Evolutionary conservation across 768 basidiomycete genomes (phyloP), one percentile per base, ranked within the genome.

Genomic region (Hortiboletus campestris): DNA sequence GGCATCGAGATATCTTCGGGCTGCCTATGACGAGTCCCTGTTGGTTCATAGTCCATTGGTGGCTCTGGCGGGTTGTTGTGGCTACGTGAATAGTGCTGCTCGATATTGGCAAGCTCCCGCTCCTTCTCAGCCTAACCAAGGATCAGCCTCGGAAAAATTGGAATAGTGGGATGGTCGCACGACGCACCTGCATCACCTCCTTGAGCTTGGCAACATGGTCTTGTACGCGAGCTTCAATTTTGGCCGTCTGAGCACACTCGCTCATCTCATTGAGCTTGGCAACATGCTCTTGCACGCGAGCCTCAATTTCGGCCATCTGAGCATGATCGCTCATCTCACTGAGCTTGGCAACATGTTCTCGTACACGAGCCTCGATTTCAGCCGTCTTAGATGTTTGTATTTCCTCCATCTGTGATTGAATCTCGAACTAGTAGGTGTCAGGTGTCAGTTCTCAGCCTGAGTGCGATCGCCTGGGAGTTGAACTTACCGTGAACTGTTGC

Each of bases 81-180:
- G 19, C 40, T 41, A 25, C 11, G 22, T 16, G 38, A 38, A 50
- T 40, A 55, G 1, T 14, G 12, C 22, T 58, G 57, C 53, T 58
- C 47, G 12, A 58, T 58, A 38, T 50, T 58, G 22, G 53, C 32
- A 7, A 58, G 57, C n/a, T 58, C 53, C 29, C 22, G 14, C 31
- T 46, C 43, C 39, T 58, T 58, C 39, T 41, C 7, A 4, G 41
- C 41, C 41, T 42, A 42, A 16, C 10, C 25, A 7, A 4, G 3
- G 22, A 42, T 25, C 41, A 42, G 41, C 4, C 20, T 42, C 22
- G 25, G 25, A 25, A 25, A 25, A 25, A 25, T 25, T 25, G 25
- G 25, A 25, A 25, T 25, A 25, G 25, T 25, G 25, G 25, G 12
- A 14, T 25, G 14, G 14, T 25, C 12, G 4, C 13, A 25, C 14